Base-by-base conservation (phyloP, 106 monocot genomes). In the Dendrobium huoshanense region DNA sequence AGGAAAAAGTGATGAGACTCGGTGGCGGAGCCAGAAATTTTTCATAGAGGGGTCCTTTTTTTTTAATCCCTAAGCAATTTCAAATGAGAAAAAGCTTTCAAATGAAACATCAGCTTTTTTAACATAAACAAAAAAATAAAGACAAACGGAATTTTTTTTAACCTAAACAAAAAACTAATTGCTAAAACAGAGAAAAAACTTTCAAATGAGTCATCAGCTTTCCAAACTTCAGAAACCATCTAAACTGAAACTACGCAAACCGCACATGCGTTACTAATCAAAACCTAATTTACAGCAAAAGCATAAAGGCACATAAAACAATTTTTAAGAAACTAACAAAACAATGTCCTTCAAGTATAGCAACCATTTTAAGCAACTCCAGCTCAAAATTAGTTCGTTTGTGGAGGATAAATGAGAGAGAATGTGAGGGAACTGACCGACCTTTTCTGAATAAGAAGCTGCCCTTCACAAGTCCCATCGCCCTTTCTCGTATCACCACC, bases 401-500 rank as follows among this genome's bases (percentile, higher is more conserved):
- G 20, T 6, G 37, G 13, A 15, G 10, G 4, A 70, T n/a, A 22
- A 4, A 61, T 4, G 61, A 61, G 19, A 61, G 22, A 61, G 27
- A 33, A 70, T 44, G 74, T 9, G 49, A 49, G 25, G 48, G 10
- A 11, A 51, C 76, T 25, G 5, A 76, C 76, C 76, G 49, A 76
- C 25, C 25, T 48, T 0, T 82, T 90, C 48, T 72, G 61, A 79
- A 92, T 85, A 48, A 74, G 42, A 47, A 90, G 92, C 27, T 75
- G 78, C 49, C 25, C 49, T 55, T 59, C 2, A 81, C 80, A 33
- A 75, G 87, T 2, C 90, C 90, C 10, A 90, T 92, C 45, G 11
- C 29, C 64, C 84, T 61, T 42, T 96, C 88, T 77, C 84, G 77
- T 67, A 92, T 83, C 40, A 91, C 87, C 33, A 85, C 84, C 58